A percentile compares a stretch with the other conserved stretches of the same genome.
Conservation (phyloP, 306 rosid species). For the Sesbania bispinosa region DNA sequence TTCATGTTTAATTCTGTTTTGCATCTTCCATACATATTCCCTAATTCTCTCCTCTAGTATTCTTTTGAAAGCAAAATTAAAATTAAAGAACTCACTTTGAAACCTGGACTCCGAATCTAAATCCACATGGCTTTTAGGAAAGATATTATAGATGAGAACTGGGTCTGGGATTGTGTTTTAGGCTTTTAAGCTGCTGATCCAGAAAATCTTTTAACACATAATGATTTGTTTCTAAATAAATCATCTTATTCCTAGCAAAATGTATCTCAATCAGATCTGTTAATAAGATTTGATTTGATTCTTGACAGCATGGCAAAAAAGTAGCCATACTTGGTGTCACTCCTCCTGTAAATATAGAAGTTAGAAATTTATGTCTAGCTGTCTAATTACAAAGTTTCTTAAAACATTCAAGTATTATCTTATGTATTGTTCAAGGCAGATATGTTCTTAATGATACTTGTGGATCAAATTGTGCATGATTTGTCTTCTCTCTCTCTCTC, state of each 20-base stretch:
- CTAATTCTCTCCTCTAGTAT: neutral
- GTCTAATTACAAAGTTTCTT: neutral
- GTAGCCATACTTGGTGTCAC: neutral
- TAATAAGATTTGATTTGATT: neutral
- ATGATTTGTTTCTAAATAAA: neutral
- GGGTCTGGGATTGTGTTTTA: neutral
- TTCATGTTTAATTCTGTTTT: neutral
- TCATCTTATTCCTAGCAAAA: neutral
- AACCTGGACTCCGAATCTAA: neutral
- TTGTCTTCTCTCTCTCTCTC: too few relatives aligned
- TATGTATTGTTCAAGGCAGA: neutral
- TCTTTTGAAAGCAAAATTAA: neutral
- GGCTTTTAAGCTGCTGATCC: neutral
- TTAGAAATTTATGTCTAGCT: neutral
- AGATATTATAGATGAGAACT: neutral
- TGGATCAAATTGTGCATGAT: too few relatives aligned
- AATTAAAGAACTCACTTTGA: neutral
- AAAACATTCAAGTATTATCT: neutral
- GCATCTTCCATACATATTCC: neutral
- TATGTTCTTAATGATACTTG: too few relatives aligned
- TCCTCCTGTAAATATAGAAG: neutral
- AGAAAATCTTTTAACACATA: neutral
- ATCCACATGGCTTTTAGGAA: neutral
- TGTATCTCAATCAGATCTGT: neutral
- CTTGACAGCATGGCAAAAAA: neutral